phyloP scores from a whole-genome alignment of 225 moss, liverwort and hornwort species.

The Bryum argenteum region DNA sequence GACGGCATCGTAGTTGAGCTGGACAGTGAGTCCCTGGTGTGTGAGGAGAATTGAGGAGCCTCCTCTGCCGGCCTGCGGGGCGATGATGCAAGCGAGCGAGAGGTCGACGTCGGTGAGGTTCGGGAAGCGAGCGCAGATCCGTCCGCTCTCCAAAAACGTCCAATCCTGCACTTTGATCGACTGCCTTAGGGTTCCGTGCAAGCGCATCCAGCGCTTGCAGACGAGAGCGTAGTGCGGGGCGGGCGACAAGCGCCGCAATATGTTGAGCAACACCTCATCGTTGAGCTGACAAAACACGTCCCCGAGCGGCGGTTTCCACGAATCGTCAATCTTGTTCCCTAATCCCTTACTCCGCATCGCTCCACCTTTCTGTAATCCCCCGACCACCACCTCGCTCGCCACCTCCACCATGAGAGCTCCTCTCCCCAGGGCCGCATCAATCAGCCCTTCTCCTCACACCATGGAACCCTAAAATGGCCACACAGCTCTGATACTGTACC shows the following conservation, averaged over 20 bases:
- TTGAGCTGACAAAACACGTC: constrained; percentile 50
- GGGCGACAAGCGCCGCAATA: constrained; percentile 52
- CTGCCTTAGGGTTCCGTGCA: constrained; percentile 64
- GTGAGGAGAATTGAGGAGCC: constrained; percentile 58
- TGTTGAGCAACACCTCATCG: constrained; percentile 52
- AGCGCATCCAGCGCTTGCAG: constrained; percentile 87
- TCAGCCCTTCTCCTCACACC: background rate
- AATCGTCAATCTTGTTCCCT: constrained; percentile 71
- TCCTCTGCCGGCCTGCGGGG: constrained; percentile 40
- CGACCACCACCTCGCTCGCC: constrained; percentile 35
- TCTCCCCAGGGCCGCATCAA: constrained; percentile 12
- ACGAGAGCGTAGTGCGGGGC: constrained; percentile 61
- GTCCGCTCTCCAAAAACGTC: constrained; percentile 83
- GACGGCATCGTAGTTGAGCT: constrained; percentile 56
- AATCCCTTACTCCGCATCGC: constrained; percentile 70
- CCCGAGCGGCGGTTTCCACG: constrained; percentile 56
- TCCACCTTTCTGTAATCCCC: constrained; percentile 35
- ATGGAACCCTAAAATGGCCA: constrained; percentile 11
- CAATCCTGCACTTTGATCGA: constrained; percentile 79
- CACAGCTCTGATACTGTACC: constrained; percentile 4
- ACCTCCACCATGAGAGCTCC: constrained; percentile 39
- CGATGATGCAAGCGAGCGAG: constrained; percentile 70
- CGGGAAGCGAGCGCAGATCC: constrained; percentile 74
- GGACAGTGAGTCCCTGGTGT: constrained; percentile 67
- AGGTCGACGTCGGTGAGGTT: constrained; percentile 81